Conservation (phyloP, 768 basidiomycete genomes). For the Cystofilobasidium bisporidii region DNA sequence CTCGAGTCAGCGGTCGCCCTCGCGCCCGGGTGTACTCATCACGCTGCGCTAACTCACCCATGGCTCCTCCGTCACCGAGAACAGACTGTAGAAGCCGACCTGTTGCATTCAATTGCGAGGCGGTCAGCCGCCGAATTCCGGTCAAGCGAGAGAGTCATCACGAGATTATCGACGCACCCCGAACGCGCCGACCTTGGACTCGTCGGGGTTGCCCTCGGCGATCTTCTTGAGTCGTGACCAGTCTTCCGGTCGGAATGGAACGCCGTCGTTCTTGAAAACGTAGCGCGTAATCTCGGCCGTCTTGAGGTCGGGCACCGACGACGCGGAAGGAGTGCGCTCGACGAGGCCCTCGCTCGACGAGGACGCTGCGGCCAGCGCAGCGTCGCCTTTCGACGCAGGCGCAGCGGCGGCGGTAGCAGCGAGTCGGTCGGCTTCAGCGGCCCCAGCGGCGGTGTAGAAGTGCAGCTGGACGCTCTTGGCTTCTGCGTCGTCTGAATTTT, state of each 20-base stretch:
- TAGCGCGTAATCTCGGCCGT: conserved; percentile 58
- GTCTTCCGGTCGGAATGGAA: conserved; percentile 66
- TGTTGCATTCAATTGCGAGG: background rate
- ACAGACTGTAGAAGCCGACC: conserved; percentile 54
- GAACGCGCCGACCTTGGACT: conserved; percentile 91
- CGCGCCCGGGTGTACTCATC: too few relatives aligned
- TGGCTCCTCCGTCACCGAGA: conserved; percentile 24
- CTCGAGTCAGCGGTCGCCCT: too few relatives aligned
- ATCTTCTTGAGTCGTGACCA: conserved; percentile 87
- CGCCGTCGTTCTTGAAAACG: conserved; percentile 79
- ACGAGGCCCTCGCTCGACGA: background rate
- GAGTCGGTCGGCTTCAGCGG: conserved; percentile 29
- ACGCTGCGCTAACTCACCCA: background rate
- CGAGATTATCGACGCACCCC: conserved; percentile 48
- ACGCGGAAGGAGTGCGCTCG: background rate
- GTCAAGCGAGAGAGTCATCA: background rate
- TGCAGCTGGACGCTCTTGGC: conserved; percentile 32
- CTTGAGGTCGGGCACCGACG: conserved; percentile 17
- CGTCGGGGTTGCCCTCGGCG: conserved; percentile 90
- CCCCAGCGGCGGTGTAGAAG: conserved; percentile 34
- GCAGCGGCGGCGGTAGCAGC: conserved; percentile 7
- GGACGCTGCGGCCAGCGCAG: background rate
- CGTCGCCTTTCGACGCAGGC: background rate
- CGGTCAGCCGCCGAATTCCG: conserved; percentile 40
- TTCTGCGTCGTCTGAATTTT: conserved; percentile 55